A percentile compares a stretch with the other conserved stretches of the same genome.
phyloP scores from a whole-genome alignment of 108 stramenopile genomes.

The Discostella pseudostelligera region DNA sequence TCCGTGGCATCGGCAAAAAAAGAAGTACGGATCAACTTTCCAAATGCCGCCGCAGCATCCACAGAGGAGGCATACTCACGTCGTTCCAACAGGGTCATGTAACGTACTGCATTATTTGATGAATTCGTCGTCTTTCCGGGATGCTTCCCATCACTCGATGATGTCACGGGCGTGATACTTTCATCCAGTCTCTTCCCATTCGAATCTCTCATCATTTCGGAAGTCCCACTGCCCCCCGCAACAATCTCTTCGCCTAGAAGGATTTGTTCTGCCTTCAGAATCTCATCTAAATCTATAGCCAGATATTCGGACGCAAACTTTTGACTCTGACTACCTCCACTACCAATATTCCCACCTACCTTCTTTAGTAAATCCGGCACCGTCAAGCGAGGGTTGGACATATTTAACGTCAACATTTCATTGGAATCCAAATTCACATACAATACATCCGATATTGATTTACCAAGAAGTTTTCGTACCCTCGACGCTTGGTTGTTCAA shows the following conservation, averaged over 20 bases:
- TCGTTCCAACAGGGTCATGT: constrained; percentile 32
- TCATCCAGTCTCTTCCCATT: background rate
- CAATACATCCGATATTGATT: constrained; percentile 65
- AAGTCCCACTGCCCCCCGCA: constrained; percentile 49
- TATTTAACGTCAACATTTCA: constrained; percentile 68
- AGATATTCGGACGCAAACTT: constrained; percentile 55
- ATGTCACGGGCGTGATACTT: background rate
- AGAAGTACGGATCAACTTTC: constrained; percentile 28
- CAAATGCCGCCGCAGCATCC: constrained; percentile 36
- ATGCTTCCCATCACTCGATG: constrained; percentile 11
- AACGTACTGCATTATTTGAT: background rate
- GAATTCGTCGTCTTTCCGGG: background rate
- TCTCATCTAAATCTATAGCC: constrained; percentile 72
- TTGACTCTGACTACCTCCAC: background rate
- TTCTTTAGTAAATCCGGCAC: constrained; percentile 47
- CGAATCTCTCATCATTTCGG: constrained; percentile 19
- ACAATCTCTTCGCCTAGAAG: constrained; percentile 53
- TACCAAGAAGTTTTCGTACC: constrained; percentile 44
- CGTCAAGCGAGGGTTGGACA: constrained; percentile 34
- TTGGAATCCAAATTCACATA: constrained; percentile 75
- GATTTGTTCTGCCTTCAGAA: constrained; percentile 75
- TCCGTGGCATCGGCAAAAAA: constrained; percentile 9
- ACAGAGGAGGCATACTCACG: constrained; percentile 30
- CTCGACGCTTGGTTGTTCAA: constrained; percentile 36
- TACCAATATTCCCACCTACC: constrained; percentile 13